Evolutionary conservation across 2,329 filamentous ascomycete genomes (phyloP).

Genomic region (Verticillium albo-atrum): DNA sequence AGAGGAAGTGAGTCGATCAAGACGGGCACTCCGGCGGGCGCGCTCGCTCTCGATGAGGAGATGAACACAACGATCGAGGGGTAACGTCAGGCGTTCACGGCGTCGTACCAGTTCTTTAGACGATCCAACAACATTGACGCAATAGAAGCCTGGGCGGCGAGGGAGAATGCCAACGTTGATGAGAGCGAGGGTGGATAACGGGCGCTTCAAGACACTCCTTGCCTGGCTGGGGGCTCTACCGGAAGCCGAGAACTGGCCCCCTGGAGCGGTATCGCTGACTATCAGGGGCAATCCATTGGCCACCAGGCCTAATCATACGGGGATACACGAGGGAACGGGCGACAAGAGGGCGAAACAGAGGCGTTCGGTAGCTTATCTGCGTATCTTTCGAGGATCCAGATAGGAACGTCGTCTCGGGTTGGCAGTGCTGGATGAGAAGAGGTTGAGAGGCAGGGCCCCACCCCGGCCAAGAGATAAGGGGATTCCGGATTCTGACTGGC

Average conservation of each 20-base stretch:
- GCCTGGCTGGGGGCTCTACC: not conserved
- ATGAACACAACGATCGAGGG: not conserved
- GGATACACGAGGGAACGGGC: not conserved
- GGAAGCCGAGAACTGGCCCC: not conserved
- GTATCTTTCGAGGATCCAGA: not conserved
- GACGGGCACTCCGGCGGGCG: not conserved
- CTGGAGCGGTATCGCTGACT: not conserved
- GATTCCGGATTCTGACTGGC: not conserved
- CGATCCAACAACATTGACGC: not conserved
- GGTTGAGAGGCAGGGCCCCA: not conserved
- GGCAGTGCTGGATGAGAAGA: not conserved
- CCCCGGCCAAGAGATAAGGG: conserved; percentile 1
- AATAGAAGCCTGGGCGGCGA: not conserved
- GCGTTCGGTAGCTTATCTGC: not conserved
- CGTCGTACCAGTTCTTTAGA: not conserved
- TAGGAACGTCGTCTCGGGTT: not conserved
- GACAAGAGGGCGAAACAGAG: not conserved
- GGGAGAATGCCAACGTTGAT: not conserved
- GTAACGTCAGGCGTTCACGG: not conserved
- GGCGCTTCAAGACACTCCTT: not conserved
- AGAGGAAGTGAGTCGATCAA: not conserved
- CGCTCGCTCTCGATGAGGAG: not conserved
- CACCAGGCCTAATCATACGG: not conserved
- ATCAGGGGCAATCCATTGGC: not conserved
- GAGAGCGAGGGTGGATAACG: not conserved